These are phyloP conservation scores for Xerocomellus intermedius DNA, from an alignment of 768 basidiomycete species.

Conservation along the genomic window DNA sequence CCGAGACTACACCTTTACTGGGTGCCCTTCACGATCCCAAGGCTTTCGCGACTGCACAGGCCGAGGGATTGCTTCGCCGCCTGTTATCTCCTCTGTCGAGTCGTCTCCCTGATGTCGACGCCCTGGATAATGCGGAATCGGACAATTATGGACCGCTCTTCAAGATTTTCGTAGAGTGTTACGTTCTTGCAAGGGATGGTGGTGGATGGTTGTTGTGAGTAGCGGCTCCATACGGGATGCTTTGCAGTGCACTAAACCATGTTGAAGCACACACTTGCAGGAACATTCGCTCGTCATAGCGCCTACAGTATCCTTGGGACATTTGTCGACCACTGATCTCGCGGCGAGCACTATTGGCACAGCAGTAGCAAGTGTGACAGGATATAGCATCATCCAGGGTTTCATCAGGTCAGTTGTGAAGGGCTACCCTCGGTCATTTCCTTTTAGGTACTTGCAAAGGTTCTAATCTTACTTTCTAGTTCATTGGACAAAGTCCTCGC, in stretches of 20 bases:
- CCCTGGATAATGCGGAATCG: conserved; percentile 15
- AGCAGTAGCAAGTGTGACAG: conserved; percentile 42
- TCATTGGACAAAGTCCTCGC: conserved; percentile 21
- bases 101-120: conserved; percentile 19
- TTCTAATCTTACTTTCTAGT: conserved; percentile 18
- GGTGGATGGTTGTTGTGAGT: conserved; percentile 24
- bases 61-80: conserved; percentile 17
- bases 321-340: conserved; percentile 51
- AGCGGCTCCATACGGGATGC: neutral
- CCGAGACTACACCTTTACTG: conserved; percentile 26
- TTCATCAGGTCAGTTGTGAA: conserved; percentile 36
- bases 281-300: conserved; percentile 27
- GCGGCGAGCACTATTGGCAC: conserved; percentile 47
- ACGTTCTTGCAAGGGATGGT: conserved; percentile 23
- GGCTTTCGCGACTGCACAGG: conserved; percentile 19
- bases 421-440: neutral
- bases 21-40: conserved; percentile 23
- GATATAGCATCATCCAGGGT: conserved; percentile 42
- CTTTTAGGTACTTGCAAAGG: neutral
- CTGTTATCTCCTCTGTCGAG: conserved; percentile 13
- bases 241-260: neutral
- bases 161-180: conserved; percentile 17
- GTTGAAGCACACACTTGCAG: conserved; percentile 18
- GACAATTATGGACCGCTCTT: conserved; percentile 5
- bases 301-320: conserved; percentile 44